Base-by-base conservation (phyloP, 768 basidiomycete species). In the Hydnomerulius pinastri region DNA sequence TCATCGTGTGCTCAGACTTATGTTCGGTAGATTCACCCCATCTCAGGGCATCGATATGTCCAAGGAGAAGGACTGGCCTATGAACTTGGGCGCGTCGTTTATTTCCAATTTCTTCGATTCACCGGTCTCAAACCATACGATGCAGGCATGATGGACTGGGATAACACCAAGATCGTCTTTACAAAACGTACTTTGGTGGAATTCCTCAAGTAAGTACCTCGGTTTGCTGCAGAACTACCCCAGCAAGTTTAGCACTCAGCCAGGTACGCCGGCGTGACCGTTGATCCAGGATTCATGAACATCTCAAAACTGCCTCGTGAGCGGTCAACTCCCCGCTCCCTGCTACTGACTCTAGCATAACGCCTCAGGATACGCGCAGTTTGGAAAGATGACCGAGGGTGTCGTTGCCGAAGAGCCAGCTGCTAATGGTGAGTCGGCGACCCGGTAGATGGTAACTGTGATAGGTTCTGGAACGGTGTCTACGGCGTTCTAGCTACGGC, bases 131-230 rank as follows among this genome's bases (percentile, higher is more conserved):
- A 4, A 2, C 21, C 46, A 25, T 51, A 10, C 23, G 10, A 32
- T 37, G 3, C 47, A 89, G 88, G 87, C 53, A 79, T 87, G 82
- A 73, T 91, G 55, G 89, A 91, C 68, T 90, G 89, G 88, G 89
- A 90, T 61, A 64, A 70, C 11, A 88, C 85, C 41, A 80, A 69
- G 52, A 87, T 91, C 54, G 81, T 91, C 24, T 90, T 91, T 64
- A 90, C 87, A 12, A 91, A 91, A 61, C 80, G 89, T 33, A 73
- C 81, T 36, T 71, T 91, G 55, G 74, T 90, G 45, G 88, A 90
- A 59, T 91, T 91, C 64, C 71, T 91, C 56, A 87, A 85, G 87
- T 88, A 65, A 58, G 77, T 56, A 44, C 18, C 32, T 50, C 39
- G 39, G 9, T 15, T 20, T 24, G 25, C 35, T 23, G 33, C n/a